These are phyloP conservation scores for Xylaria sp. DNA, from an alignment of 2,329 filamentous ascomycete species.

Conservation along the genomic window DNA sequence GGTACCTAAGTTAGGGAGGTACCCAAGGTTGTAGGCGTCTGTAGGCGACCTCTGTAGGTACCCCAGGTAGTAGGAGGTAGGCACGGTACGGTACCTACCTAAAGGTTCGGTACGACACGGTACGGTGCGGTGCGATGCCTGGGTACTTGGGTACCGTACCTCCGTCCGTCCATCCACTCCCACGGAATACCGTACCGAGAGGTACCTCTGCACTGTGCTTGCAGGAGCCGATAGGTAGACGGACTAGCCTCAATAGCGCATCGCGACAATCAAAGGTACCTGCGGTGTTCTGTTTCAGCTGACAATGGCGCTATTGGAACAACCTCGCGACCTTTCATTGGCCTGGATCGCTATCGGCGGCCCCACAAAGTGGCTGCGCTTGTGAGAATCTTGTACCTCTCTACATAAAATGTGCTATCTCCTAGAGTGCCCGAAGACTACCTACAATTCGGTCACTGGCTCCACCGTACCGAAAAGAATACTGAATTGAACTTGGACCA, in stretches of 20 bases:
- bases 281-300: background rate
- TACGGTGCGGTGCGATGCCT: too few species aligned
- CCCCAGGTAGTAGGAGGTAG: background rate
- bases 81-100: too few species aligned
- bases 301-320: background rate
- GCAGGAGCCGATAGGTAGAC: slow-evolving; percentile 5
- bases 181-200: background rate
- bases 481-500: too few species aligned
- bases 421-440: too few species aligned
- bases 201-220: slow-evolving; percentile 7
- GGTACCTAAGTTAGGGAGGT: too few species aligned
- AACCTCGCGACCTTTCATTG: slow-evolving; percentile 1
- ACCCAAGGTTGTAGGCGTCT: too few species aligned
- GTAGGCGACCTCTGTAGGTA: background rate
- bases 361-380: slow-evolving; percentile 3
- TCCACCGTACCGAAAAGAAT: too few species aligned
- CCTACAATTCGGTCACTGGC: too few species aligned
- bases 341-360: slow-evolving; percentile 4
- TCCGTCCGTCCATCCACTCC: background rate
- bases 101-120: too few species aligned
- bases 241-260: slow-evolving; percentile 12
- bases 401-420: background rate
- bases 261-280: slow-evolving; percentile 2
- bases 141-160: too few species aligned
- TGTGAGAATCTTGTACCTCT: background rate